A percentile compares a stretch with the other conserved stretches of the same genome.
These are phyloP conservation scores for Claviceps arundinis DNA, from an alignment of 2,329 filamentous ascomycete species.

Conservation along the genomic window DNA sequence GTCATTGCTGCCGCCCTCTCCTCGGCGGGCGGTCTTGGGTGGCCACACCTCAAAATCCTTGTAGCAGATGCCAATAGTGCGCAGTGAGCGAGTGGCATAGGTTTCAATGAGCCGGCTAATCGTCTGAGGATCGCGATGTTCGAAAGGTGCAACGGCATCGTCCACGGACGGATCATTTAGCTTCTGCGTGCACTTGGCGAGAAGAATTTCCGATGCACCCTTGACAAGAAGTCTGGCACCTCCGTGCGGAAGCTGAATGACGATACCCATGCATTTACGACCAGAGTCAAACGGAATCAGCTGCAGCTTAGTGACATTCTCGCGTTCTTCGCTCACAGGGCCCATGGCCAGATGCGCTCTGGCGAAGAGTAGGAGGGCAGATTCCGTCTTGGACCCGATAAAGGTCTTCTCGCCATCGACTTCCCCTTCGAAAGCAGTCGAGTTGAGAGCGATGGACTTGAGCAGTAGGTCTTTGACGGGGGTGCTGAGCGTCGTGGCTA, in stretches of 20 bases:
- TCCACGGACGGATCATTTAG: slow-evolving; percentile 35
- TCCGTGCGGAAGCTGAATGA: slow-evolving; percentile 37
- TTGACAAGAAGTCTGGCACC: slow-evolving; percentile 46
- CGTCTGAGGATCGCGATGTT: slow-evolving; percentile 37
- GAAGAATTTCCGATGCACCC: slow-evolving; percentile 52
- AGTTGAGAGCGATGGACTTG: slow-evolving; percentile 51
- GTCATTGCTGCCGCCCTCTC: slow-evolving; percentile 43
- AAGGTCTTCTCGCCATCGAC: slow-evolving; percentile 53
- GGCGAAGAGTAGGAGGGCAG: slow-evolving; percentile 57
- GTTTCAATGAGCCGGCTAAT: slow-evolving; percentile 57
- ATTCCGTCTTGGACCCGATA: slow-evolving; percentile 68
- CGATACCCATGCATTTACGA: slow-evolving; percentile 58
- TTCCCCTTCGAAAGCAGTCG: slow-evolving; percentile 65
- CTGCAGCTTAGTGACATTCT: slow-evolving; percentile 45
- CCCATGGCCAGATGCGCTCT: slow-evolving; percentile 55
- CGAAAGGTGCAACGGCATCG: slow-evolving; percentile 29
- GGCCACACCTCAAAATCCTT: slow-evolving; percentile 80
- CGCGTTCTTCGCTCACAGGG: slow-evolving; percentile 49
- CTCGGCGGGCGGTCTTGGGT: slow-evolving; percentile 44
- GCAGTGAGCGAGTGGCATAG: slow-evolving; percentile 68
- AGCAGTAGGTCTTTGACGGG: slow-evolving; percentile 39
- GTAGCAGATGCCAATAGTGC: slow-evolving; percentile 75
- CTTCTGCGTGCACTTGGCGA: slow-evolving; percentile 40
- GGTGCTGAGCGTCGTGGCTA: slow-evolving; percentile 30
- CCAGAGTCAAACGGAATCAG: slow-evolving; percentile 64